Base-by-base conservation (phyloP, 1,284 basidiomycete genomes). In the Boletellus deceptivus region DNA sequence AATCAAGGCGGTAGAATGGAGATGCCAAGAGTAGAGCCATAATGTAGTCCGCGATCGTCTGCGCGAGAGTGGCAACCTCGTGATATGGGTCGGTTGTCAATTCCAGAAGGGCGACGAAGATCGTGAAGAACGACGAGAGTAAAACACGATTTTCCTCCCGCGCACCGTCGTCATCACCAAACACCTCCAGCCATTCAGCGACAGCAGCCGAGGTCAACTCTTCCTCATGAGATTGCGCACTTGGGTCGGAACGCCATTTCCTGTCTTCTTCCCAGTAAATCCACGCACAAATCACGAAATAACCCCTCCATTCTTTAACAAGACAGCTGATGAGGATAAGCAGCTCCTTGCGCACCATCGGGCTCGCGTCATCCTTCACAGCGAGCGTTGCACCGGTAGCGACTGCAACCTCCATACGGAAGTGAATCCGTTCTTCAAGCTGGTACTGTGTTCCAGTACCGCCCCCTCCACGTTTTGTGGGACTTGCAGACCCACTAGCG, bases 201-300 rank as follows among this genome's bases (percentile, higher is more conserved):
- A 96, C 75, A 0, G 92, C 89, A 54, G 80, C 76, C 22, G 73
- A 77, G 0, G 84, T 79, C 35, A 93, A 71, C 36, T 86, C 75
- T 36, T 89, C 87, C 43, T 89, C 84, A 35, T 74, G 72, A 24
- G 68, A 62, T 34, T 65, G 67, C 8, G 62, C 52, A 36, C 65
- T 66, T 35, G 70, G 34, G 14, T 66, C 68, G 6, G 46, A 59
- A 50, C 75, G 72, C 78, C 83, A 80, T 61, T 80, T 75, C 55
- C 83, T 73, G 58, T 90, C 85, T 67, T 93, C 90, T 66, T 96
- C 90, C 85, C 91, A 93, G 72, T 95, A 94, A 24, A 93, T 73
- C 93, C 96, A 98, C 0, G 96, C 94, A 49, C 95, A 96, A 31
- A 95, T 84, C 43, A 96, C 91, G 61, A 98, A 94, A 75, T 93